phyloP scores from a whole-genome alignment of 768 basidiomycete species.

The Suillus subalutaceus region DNA sequence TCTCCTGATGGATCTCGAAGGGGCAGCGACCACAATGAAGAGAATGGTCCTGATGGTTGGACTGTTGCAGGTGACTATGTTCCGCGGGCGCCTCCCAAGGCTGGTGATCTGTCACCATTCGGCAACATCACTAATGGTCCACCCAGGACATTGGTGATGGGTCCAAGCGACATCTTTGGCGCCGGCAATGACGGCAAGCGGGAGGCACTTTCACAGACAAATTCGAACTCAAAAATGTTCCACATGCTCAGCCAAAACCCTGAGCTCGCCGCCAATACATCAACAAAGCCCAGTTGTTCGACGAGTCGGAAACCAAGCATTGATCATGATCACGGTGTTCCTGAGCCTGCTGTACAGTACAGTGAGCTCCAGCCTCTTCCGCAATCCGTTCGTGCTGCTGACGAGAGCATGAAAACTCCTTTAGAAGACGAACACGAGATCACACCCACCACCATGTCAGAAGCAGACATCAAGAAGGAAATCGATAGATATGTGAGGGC shows the following conservation, averaged over 20 bases:
- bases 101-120: conserved; percentile 84
- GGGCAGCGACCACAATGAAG: conserved; percentile 65
- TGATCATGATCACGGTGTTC: conserved; percentile 49
- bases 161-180: conserved; percentile 82
- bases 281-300: conserved; percentile 54
- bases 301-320: conserved; percentile 54
- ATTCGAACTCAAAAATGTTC: conserved; percentile 85
- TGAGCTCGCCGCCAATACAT: conserved; percentile 56
- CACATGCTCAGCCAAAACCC: conserved; percentile 72
- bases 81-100: conserved; percentile 68
- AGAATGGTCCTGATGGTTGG: conserved; percentile 86
- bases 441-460: conserved; percentile 52
- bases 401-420: conserved; percentile 46
- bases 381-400: conserved; percentile 63
- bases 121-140: conserved; percentile 81
- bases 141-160: conserved; percentile 80
- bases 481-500: conserved; percentile 84
- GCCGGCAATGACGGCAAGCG: conserved; percentile 63
- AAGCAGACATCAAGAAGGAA: conserved; percentile 70
- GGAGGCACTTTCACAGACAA: conserved; percentile 77
- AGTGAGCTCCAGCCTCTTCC: conserved; percentile 77
- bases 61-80: conserved; percentile 44
- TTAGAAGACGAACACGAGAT: conserved; percentile 55
- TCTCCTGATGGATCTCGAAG: conserved; percentile 63
- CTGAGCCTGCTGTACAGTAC: conserved; percentile 57